phyloP scores from a whole-genome alignment of 2,329 filamentous ascomycete species.

The Aureobasidium leucospermi region DNA sequence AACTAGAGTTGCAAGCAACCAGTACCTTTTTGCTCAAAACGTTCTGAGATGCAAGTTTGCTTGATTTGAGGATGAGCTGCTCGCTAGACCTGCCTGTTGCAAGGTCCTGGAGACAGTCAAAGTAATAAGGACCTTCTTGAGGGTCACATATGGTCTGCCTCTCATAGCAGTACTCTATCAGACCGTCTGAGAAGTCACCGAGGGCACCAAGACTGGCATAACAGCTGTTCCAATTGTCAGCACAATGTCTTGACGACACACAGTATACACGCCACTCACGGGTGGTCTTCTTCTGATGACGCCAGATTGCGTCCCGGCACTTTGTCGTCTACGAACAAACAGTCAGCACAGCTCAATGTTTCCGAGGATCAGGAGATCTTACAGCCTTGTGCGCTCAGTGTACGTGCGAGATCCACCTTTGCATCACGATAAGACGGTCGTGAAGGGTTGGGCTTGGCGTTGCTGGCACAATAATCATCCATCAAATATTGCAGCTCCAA shows the following conservation, averaged over 20 bases:
- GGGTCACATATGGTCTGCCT: conserved; percentile 52
- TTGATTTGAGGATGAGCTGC: conserved; percentile 51
- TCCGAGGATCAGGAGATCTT: conserved; percentile 17
- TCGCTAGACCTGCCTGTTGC: conserved; percentile 49
- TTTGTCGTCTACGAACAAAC: neutral
- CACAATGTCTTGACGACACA: neutral
- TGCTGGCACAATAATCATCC: conserved; percentile 25
- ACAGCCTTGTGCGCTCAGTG: conserved; percentile 28
- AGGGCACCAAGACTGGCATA: conserved; percentile 58
- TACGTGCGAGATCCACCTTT: conserved; percentile 27
- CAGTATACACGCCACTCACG: conserved; percentile 23
- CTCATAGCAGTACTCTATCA: conserved; percentile 57
- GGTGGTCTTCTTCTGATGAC: conserved; percentile 26
- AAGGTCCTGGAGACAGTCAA: conserved; percentile 58
- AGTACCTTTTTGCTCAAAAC: conserved; percentile 41
- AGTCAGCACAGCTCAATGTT: neutral
- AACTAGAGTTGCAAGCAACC: conserved; percentile 16
- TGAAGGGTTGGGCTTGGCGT: conserved; percentile 21
- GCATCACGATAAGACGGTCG: conserved; percentile 25
- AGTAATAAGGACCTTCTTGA: conserved; percentile 50
- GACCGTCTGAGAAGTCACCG: conserved; percentile 53
- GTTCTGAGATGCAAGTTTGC: conserved; percentile 51
- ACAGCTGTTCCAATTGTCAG: conserved; percentile 29
- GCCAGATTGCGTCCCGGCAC: conserved; percentile 13
- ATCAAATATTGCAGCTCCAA: conserved; percentile 51